Conservation (phyloP, 306 rosid species). For the Begonia peltatifolia region DNA sequence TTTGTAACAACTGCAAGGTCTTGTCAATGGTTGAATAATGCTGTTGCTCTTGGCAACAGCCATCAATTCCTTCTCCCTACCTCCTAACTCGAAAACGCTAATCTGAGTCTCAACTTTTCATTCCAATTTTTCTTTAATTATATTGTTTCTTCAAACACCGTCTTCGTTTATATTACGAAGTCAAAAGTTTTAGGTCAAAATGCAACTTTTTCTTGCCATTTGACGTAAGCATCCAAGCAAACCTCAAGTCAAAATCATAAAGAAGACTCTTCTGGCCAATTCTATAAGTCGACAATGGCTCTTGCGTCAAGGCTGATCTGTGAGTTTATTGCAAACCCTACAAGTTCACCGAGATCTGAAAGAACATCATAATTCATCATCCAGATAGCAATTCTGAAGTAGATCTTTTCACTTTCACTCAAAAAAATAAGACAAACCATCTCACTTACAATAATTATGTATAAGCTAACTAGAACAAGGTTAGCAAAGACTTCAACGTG, state of each 20-base stretch:
- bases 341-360: constrained; percentile 37
- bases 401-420: constrained; percentile 1
- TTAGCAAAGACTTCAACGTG: too few relatives aligned
- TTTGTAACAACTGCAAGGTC: constrained; percentile 36
- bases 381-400: neutral
- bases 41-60: constrained; percentile 38
- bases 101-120: constrained; percentile 10
- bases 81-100: constrained; percentile 15
- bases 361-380: constrained; percentile 4
- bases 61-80: constrained; percentile 25
- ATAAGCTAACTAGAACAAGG: too few relatives aligned
- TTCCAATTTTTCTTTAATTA: neutral
- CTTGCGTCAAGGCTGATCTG: constrained; percentile 8
- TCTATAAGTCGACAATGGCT: constrained; percentile 11
- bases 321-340: constrained; percentile 8
- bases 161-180: constrained; percentile 2
- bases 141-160: constrained; percentile 1
- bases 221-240: constrained; percentile 10
- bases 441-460: neutral
- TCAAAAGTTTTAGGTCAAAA: constrained; percentile 7
- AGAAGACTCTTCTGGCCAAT: constrained; percentile 7
- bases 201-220: constrained; percentile 3
- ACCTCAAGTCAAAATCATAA: constrained; percentile 13
- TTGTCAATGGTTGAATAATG: constrained; percentile 21
- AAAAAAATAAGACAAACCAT: neutral